Base-by-base conservation (phyloP, 148 eudicot genomes). In the Linanthus parryae region DNA sequence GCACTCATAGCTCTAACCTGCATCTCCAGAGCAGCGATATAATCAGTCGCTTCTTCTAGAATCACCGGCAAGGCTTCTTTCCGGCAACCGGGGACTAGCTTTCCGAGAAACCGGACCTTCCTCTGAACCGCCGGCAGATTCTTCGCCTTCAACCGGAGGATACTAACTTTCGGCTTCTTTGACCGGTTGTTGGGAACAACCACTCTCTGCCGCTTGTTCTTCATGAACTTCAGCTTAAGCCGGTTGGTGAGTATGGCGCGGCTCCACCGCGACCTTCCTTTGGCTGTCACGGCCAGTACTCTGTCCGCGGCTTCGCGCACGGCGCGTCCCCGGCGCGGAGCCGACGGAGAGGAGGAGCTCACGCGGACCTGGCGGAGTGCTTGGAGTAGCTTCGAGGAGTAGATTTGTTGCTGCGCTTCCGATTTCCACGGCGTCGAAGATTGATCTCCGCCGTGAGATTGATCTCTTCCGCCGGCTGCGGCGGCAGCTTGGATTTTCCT, bases 1-100 rank as follows among this genome's bases (percentile, higher is more conserved):
- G 76, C 58, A 24, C 67, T 66, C 95, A 90, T 83, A 57, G 84
- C 92, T 41, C 82, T 73, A 21, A 90, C 66, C 70, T 91, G 98
- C 98, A 91, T 86, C 81, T 91, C 86, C 27, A 91, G 78, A 7
- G 98, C 95, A 15, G 80, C 71, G 0, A 91, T 86, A 58, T 91
- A 91, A 77, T 86, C 95, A 7, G 77, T 69, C 0, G 86, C 89
- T 56, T 91, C 98, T 64, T 91, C 95, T 22, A 91, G 54, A 46
- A 91, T 73, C 45, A 86, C 94, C 61, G 90, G 89, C 38, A 91
- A 58, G 30, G 74, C 64, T 31, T 83, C 81, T 30, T 86, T 91
- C 71, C 68, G 56, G 70, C 98, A 91, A 57, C 98, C 95, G 16
- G 98, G 98, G 44, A 91, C 89, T 36, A 86, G 60, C 54, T 73